These are phyloP conservation scores for Candida montana DNA, from an alignment of 805 yeast species.

Conservation along the genomic window DNA sequence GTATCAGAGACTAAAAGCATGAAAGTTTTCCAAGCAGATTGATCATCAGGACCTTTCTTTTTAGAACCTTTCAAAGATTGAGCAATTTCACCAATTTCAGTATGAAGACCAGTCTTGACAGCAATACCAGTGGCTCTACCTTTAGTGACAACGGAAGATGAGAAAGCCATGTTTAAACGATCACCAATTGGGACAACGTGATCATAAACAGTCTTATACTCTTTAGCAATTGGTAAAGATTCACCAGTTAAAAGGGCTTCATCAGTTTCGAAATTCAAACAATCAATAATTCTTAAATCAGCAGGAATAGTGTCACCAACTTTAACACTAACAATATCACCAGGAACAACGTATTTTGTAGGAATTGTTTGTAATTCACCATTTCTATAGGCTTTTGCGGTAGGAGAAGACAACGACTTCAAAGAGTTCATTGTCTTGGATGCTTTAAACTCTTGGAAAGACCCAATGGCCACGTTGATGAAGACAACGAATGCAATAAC, in stretches of 20 bases:
- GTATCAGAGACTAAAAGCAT: slow-evolving; percentile 43
- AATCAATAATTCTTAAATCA: slow-evolving; percentile 53
- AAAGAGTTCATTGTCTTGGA: slow-evolving; percentile 77
- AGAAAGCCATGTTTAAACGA: slow-evolving; percentile 63
- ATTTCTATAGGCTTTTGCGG: slow-evolving; percentile 60
- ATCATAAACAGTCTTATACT: slow-evolving; percentile 36
- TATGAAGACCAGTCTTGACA: slow-evolving; percentile 59
- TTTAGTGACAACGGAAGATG: slow-evolving; percentile 64
- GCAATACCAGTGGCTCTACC: slow-evolving; percentile 73
- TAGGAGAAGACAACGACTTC: slow-evolving; percentile 60
- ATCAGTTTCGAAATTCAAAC: slow-evolving; percentile 65
- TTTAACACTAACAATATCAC: slow-evolving; percentile 56
- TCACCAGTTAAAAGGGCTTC: slow-evolving; percentile 66
- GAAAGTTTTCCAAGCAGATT: slow-evolving; percentile 34
- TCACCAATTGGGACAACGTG: slow-evolving; percentile 61
- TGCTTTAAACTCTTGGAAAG: slow-evolving; percentile 66
- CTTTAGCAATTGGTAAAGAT: slow-evolving; percentile 58
- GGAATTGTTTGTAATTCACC: slow-evolving; percentile 53
- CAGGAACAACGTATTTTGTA: slow-evolving; percentile 65
- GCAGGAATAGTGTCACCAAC: slow-evolving; percentile 79
- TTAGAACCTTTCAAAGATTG: slow-evolving; percentile 42
- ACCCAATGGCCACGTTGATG: slow-evolving; percentile 62
- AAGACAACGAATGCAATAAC: slow-evolving; percentile 65
- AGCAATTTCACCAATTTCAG: slow-evolving; percentile 76
- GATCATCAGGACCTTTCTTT: slow-evolving; percentile 39